Percentiles rank a stretch among this genome's conserved stretches.
Evolutionary conservation across 169 alveolate species (phyloP).

Genomic region (Babesia divergens): DNA sequence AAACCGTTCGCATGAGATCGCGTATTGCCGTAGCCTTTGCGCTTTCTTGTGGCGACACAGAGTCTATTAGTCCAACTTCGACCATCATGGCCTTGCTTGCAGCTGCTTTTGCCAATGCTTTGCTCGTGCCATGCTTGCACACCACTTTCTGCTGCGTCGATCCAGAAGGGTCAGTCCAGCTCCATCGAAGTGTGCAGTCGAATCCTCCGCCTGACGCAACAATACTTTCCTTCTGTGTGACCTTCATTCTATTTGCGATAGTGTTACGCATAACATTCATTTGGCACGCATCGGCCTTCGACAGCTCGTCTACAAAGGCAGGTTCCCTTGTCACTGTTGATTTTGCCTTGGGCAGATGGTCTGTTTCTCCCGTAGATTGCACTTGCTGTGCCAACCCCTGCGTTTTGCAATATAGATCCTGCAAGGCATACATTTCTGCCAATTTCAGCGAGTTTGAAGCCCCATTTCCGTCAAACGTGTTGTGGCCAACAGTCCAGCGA

Average conservation of each 20-base stretch:
- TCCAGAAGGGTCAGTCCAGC: constrained; percentile 32
- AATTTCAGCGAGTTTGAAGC: constrained; percentile 13
- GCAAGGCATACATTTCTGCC: constrained; percentile 55
- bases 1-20: not conserved
- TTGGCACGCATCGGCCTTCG: constrained; percentile 47
- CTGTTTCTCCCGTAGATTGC: too few relatives aligned
- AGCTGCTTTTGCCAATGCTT: constrained; percentile 53
- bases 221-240: constrained; percentile 28
- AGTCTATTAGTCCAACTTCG: constrained; percentile 53
- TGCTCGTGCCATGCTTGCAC: constrained; percentile 21
- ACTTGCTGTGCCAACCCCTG: not conserved
- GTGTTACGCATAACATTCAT: constrained; percentile 25
- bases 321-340: not conserved
- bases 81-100: constrained; percentile 63
- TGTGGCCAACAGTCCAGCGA: constrained; percentile 21
- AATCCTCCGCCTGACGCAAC: constrained; percentile 32
- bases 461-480: constrained; percentile 30
- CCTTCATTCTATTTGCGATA: constrained; percentile 24
- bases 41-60: constrained; percentile 38
- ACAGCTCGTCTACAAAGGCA: constrained; percentile 17
- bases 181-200: constrained; percentile 43
- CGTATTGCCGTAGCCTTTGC: constrained; percentile 20
- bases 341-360: not conserved
- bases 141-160: constrained; percentile 7
- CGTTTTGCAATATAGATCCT: constrained; percentile 40